These are phyloP conservation scores for Cryptococcus wingfieldii DNA, from an alignment of 1,284 basidiomycete species.

Conservation along the genomic window DNA sequence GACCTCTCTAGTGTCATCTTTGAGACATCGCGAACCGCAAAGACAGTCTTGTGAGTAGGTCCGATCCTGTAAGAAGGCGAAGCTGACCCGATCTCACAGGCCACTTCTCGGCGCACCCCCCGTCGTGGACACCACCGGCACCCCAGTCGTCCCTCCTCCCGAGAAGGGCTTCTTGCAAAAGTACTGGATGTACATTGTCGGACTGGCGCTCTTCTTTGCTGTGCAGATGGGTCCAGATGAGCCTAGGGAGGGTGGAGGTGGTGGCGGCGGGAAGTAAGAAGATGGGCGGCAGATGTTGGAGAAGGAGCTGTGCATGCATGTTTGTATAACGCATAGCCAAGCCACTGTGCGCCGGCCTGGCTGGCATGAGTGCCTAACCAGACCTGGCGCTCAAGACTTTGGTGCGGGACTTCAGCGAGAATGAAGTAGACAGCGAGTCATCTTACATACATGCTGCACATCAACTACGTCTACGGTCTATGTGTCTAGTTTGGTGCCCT, in stretches of 20 bases:
- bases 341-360: too few species aligned
- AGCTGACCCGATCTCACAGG: slow-evolving; percentile 45
- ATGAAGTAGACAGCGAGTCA: not conserved
- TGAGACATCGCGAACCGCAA: not conserved
- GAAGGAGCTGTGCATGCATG: not conserved
- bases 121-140: slow-evolving; percentile 60
- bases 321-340: not conserved
- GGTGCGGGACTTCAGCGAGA: not conserved
- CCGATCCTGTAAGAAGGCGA: not conserved
- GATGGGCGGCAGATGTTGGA: not conserved
- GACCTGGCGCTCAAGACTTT: too few species aligned
- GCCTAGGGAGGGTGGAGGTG: slow-evolving; percentile 1
- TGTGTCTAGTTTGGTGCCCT: not conserved
- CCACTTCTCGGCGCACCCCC: slow-evolving; percentile 64
- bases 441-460: not conserved
- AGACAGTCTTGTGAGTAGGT: too few species aligned
- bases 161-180: slow-evolving; percentile 80
- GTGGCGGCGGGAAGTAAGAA: not conserved
- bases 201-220: slow-evolving; percentile 52
- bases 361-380: too few species aligned
- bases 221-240: slow-evolving; percentile 31
- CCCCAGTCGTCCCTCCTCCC: slow-evolving; percentile 57
- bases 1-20: not conserved
- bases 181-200: slow-evolving; percentile 78
- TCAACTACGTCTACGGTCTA: not conserved